Percentiles rank a stretch among this genome's conserved stretches.
phyloP scores from a whole-genome alignment of 2,329 filamentous ascomycete species.

The Conoideocrella luteorostrata region DNA sequence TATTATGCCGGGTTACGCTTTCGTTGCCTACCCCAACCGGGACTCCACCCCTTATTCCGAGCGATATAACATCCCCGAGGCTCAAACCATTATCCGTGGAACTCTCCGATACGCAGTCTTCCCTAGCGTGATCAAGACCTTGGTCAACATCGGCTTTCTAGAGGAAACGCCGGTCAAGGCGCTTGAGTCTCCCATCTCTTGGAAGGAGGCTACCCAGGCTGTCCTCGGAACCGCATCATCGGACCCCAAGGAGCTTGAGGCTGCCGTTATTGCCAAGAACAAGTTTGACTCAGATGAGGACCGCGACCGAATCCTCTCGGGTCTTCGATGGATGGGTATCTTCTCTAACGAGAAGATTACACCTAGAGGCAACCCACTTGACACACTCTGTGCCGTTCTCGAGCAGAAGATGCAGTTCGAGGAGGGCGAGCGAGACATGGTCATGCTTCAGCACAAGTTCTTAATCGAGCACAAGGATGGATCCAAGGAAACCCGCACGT shows the following conservation, averaged over 20 bases:
- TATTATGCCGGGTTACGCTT: slow-evolving; percentile 81
- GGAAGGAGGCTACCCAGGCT: slow-evolving; percentile 79
- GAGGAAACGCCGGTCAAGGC: slow-evolving; percentile 59
- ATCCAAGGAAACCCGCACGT: slow-evolving; percentile 67
- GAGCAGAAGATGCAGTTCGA: slow-evolving; percentile 90
- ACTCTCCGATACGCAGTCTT: slow-evolving; percentile 85
- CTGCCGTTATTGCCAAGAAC: slow-evolving; percentile 69
- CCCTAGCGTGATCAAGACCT: slow-evolving; percentile 79
- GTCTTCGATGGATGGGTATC: slow-evolving; percentile 64
- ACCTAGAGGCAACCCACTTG: slow-evolving; percentile 72
- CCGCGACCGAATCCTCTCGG: slow-evolving; percentile 61
- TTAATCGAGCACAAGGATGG: too few relatives aligned
- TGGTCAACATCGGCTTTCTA: slow-evolving; percentile 88
- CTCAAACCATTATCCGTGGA: slow-evolving; percentile 75
- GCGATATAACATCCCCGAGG: slow-evolving; percentile 88
- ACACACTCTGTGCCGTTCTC: slow-evolving; percentile 83
- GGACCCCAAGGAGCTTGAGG: slow-evolving; percentile 62
- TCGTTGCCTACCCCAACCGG: slow-evolving; percentile 90
- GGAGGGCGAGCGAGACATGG: slow-evolving; percentile 75
- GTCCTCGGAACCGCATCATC: slow-evolving; percentile 64
- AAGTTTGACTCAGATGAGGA: slow-evolving; percentile 63
- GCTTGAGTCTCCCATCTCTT: slow-evolving; percentile 62
- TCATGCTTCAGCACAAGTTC: slow-evolving; percentile 76
- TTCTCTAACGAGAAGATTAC: slow-evolving; percentile 51
- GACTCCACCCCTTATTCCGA: slow-evolving; percentile 86